phyloP scores from a whole-genome alignment of 2,329 filamentous ascomycete genomes.

The Endoconidiophora polonica region DNA sequence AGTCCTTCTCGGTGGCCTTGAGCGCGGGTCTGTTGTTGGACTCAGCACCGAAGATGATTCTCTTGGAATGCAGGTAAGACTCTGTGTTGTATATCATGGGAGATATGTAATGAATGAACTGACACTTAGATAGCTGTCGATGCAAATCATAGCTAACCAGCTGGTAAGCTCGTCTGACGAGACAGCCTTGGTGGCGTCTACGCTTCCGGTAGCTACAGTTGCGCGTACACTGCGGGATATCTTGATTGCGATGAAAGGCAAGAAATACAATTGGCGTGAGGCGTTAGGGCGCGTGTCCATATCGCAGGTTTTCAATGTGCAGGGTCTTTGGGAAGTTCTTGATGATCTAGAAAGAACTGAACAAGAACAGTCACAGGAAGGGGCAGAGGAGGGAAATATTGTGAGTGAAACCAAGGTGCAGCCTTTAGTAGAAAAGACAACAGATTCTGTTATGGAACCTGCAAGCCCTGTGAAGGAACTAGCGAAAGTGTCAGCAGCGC shows the following conservation, averaged over 20 bases:
- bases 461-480: too few species aligned
- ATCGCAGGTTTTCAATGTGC: conserved; percentile 40
- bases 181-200: conserved; percentile 31
- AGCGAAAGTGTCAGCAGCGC: too few species aligned
- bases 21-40: conserved; percentile 35
- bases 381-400: not conserved
- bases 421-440: too few species aligned
- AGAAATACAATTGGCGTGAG: conserved; percentile 16
- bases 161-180: conserved; percentile 3
- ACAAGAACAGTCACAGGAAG: too few species aligned
- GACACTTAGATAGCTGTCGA: conserved; percentile 23
- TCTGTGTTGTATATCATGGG: too few species aligned
- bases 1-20: conserved; percentile 29
- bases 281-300: conserved; percentile 35
- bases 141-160: conserved; percentile 28
- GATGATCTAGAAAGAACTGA: conserved; percentile 21
- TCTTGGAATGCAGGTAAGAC: conserved; percentile 26
- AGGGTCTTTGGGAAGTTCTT: conserved; percentile 41
- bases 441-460: too few species aligned
- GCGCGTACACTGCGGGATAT: conserved; percentile 25
- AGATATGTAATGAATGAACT: not conserved
- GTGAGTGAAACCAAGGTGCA: too few species aligned
- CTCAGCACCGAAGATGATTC: conserved; percentile 35
- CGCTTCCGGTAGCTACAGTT: conserved; percentile 26
- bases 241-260: conserved; percentile 12